These are phyloP conservation scores for Plasmodium reichenowi DNA, from an alignment of 169 alveolate genomes.

Conservation along the genomic window DNA sequence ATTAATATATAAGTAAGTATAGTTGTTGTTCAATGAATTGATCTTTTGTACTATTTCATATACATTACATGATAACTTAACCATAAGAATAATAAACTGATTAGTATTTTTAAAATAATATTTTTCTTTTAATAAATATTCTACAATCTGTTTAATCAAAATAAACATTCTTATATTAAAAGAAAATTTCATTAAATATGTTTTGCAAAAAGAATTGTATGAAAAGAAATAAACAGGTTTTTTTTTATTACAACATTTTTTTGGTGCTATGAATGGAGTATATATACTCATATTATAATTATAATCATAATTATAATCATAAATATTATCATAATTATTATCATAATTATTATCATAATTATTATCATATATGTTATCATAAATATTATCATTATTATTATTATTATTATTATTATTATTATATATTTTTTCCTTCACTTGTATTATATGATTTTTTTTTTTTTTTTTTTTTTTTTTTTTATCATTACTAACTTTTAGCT, in stretches of 20 bases:
- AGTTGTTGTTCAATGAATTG: slow-evolving; percentile 5
- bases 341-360: background rate
- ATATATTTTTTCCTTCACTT: background rate
- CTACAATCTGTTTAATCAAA: slow-evolving; percentile 24
- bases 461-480: background rate
- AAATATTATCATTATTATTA: background rate
- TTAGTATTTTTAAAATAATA: background rate
- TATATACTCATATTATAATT: background rate
- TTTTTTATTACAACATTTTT: background rate
- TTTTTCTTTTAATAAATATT: slow-evolving; percentile 13
- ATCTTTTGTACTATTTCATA: slow-evolving; percentile 29
- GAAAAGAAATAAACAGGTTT: slow-evolving; percentile 22
- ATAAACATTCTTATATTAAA: slow-evolving; percentile 44
- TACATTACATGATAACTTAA: slow-evolving; percentile 28
- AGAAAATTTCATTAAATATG: slow-evolving; percentile 22
- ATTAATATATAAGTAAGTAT: slow-evolving; percentile 47
- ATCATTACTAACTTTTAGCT: background rate
- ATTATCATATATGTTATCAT: background rate
- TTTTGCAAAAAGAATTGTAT: slow-evolving; percentile 11
- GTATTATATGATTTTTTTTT: background rate
- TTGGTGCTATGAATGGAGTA: background rate
- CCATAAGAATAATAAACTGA: background rate
- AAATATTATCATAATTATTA: background rate
- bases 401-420: background rate
- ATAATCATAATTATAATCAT: background rate